Evolutionary conservation across 2,329 filamentous ascomycete species (phyloP).

Genomic region (Trichoderma hamatum): DNA sequence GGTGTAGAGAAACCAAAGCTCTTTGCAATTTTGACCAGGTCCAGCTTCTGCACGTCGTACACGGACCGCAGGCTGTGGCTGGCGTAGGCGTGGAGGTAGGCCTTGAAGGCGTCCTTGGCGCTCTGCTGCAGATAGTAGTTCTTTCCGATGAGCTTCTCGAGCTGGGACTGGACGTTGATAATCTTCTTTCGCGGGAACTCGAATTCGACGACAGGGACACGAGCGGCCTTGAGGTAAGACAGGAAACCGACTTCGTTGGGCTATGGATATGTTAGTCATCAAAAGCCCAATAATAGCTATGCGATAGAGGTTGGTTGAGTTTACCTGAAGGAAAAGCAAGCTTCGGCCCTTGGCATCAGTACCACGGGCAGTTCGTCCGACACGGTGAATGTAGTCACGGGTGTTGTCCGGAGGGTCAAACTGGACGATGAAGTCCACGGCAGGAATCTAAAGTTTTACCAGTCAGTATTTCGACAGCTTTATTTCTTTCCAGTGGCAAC

Average conservation of each 20-base stretch:
- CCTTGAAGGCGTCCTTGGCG: slow-evolving; percentile 77
- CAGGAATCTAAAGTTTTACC: slow-evolving; percentile 65
- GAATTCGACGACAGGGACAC: slow-evolving; percentile 93
- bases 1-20: slow-evolving; percentile 79
- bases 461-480: background rate
- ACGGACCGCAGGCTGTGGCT: slow-evolving; percentile 62
- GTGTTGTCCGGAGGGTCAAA: slow-evolving; percentile 94
- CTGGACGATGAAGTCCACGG: slow-evolving; percentile 95
- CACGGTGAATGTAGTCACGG: slow-evolving; percentile 90
- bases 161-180: slow-evolving; percentile 83
- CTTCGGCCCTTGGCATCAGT: slow-evolving; percentile 81
- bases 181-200: slow-evolving; percentile 94
- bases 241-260: slow-evolving; percentile 92
- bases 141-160: slow-evolving; percentile 90
- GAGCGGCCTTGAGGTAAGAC: slow-evolving; percentile 84
- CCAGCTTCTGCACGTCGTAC: slow-evolving; percentile 83
- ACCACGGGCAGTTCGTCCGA: slow-evolving; percentile 90
- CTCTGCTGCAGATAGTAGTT: slow-evolving; percentile 97
- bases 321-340: slow-evolving; percentile 76
- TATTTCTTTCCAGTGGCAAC: background rate
- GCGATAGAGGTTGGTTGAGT: background rate
- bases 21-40: slow-evolving; percentile 81
- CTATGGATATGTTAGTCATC: slow-evolving; percentile 42
- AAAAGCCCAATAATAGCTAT: background rate
- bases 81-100: slow-evolving; percentile 93